Evolutionary conservation across 352 stramenopile species (phyloP), one percentile per base, ranked within the genome.

Genomic region (Pythium phragmitis): DNA sequence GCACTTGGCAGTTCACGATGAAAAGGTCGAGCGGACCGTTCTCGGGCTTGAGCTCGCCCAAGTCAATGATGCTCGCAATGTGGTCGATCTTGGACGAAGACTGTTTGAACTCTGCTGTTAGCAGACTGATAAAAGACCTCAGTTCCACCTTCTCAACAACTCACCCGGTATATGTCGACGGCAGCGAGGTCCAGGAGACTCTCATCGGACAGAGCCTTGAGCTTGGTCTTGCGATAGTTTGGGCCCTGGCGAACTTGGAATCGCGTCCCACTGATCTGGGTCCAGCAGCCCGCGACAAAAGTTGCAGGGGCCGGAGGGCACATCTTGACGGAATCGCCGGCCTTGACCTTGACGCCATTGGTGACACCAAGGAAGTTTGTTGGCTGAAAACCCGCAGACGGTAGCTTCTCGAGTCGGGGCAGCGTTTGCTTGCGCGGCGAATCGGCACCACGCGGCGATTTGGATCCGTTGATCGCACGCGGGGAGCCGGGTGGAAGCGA

Each of bases 231-330:
- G 21, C 81, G 78, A 37, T 94, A 94, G 57, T 91, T 91, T 21
- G 85, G 57, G 82, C 85, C 85, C 79, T 90, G 80, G 2, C 85
- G 80, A n/a, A 94, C 82, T n/a, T 92, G 87, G 48, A 91, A 94
- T 4, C 81, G 77, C 17, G 79, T 88, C 5, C 79, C 82, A 26
- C 75, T 71, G 17, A 94, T 75, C 28, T 89, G 78, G 4, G 79
- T 72, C 85, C 85, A 94, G 60, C 75, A 88, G 0, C 79, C 80
- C 34, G 58, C 28, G 12, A 79, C 65, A 21, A 67, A 76, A 28
- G 77, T 72, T 1, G 62, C 61, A 19, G 73, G 64, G 3, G 70
- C 63, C 19, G 79, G 59, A 14, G 70, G 57, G 53, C 80, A 89
- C 68, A 80, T 73, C 47, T 72, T 77, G 21, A 90, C 66, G 1